Percentiles rank a stretch among this genome's conserved stretches.
These are phyloP conservation scores for Fusarium veterinarium DNA, from an alignment of 2,329 filamentous ascomycete species.

Conservation along the genomic window DNA sequence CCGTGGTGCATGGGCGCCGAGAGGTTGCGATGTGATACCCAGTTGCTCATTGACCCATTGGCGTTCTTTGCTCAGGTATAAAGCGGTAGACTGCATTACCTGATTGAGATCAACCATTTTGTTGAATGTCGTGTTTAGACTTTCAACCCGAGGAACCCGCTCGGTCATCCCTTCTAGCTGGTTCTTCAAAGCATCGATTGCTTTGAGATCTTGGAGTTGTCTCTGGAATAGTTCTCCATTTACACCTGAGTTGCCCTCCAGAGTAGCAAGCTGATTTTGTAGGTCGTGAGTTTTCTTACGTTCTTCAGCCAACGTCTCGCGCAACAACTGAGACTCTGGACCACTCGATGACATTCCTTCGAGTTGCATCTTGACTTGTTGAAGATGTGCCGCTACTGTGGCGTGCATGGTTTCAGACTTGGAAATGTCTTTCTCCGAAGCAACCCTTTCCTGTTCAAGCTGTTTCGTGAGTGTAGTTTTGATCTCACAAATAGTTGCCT, in stretches of 20 bases:
- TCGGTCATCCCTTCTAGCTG: constrained; percentile 42
- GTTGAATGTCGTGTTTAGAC: constrained; percentile 40
- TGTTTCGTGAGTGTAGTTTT: constrained; percentile 36
- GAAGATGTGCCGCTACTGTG: constrained; percentile 36
- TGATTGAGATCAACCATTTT: constrained; percentile 45
- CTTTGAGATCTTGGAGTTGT: constrained; percentile 46
- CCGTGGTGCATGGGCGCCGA: neutral
- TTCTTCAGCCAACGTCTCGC: constrained; percentile 20
- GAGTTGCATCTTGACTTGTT: constrained; percentile 35
- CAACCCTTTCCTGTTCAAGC: constrained; percentile 37
- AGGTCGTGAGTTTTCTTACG: constrained; percentile 20
- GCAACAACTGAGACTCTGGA: constrained; percentile 4
- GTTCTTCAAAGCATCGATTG: constrained; percentile 41
- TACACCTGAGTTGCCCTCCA: constrained; percentile 38
- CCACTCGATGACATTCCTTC: neutral
- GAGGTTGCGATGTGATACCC: neutral
- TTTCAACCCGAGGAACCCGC: constrained; percentile 42
- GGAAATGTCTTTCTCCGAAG: constrained; percentile 28
- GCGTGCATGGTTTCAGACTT: constrained; percentile 24
- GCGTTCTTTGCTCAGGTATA: constrained; percentile 45
- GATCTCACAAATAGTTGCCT: constrained; percentile 33
- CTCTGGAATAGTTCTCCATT: constrained; percentile 37
- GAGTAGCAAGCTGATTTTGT: constrained; percentile 30
- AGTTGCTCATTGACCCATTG: constrained; percentile 47
- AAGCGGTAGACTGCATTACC: constrained; percentile 45